Conservation (phyloP, 2,329 filamentous ascomycete genomes). For the Penicillium sp. region DNA sequence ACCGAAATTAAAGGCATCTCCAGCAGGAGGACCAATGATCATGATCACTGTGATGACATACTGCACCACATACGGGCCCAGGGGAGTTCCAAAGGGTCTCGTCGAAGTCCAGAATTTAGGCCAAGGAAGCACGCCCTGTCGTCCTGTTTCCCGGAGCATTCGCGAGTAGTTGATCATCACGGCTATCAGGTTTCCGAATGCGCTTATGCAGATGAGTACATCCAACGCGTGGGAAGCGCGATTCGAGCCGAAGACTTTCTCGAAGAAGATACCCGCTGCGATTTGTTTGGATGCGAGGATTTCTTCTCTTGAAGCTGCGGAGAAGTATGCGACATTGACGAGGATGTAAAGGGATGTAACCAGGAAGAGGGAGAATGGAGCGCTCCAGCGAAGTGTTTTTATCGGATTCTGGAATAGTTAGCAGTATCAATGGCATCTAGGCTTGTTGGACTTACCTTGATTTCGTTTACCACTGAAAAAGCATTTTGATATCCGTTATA, state of each 20-base stretch:
- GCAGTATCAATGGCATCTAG: neutral
- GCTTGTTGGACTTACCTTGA: conserved; percentile 38
- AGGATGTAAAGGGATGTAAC: conserved; percentile 55
- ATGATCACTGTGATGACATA: conserved; percentile 56
- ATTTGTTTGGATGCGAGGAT: conserved; percentile 51
- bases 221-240: conserved; percentile 52
- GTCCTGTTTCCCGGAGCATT: conserved; percentile 56
- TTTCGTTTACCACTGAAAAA: conserved; percentile 59
- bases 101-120: conserved; percentile 59
- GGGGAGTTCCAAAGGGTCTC: conserved; percentile 58
- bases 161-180: conserved; percentile 53
- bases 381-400: conserved; percentile 50
- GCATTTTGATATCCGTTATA: conserved; percentile 56
- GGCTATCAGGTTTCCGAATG: conserved; percentile 56
- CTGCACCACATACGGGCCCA: conserved; percentile 56
- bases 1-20: conserved; percentile 61
- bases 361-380: conserved; percentile 47
- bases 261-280: conserved; percentile 56
- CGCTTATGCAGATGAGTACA: conserved; percentile 53
- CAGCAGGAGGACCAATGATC: conserved; percentile 57
- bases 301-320: conserved; percentile 52
- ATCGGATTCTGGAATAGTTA: conserved; percentile 48
- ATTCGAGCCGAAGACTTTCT: conserved; percentile 51
- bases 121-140: conserved; percentile 59
- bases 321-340: conserved; percentile 58